These are phyloP conservation scores for Wickerhamiella siamensis DNA, from an alignment of 805 yeast species.

Conservation along the genomic window DNA sequence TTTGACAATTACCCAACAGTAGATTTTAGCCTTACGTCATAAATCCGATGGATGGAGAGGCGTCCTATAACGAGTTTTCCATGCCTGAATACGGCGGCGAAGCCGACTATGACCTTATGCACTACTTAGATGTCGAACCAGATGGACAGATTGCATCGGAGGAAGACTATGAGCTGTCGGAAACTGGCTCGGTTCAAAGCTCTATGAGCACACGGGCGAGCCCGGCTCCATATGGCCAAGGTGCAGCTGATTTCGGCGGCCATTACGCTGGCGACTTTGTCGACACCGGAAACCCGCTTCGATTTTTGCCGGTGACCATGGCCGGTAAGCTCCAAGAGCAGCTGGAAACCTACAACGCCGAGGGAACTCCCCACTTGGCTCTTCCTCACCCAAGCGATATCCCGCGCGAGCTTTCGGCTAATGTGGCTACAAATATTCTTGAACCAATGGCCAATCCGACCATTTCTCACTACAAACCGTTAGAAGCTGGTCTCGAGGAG, in stretches of 20 bases:
- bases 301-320: background rate
- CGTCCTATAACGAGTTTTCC: background rate
- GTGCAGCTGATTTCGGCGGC: background rate
- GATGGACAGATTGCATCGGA: background rate
- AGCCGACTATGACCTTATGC: background rate
- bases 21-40: background rate
- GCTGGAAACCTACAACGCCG: background rate
- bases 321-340: background rate
- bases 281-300: background rate
- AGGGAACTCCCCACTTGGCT: background rate
- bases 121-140: background rate
- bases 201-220: background rate
- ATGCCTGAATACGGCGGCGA: background rate
- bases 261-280: background rate
- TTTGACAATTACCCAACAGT: too few species aligned
- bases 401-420: background rate
- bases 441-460: background rate
- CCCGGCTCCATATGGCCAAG: background rate
- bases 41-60: background rate
- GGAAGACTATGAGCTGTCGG: conserved; percentile 1
- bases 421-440: background rate
- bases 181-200: background rate
- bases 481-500: background rate
- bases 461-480: background rate
- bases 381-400: background rate